Evolutionary conservation across 2,329 filamentous ascomycete species (phyloP).

Genomic region (Apiospora marii): DNA sequence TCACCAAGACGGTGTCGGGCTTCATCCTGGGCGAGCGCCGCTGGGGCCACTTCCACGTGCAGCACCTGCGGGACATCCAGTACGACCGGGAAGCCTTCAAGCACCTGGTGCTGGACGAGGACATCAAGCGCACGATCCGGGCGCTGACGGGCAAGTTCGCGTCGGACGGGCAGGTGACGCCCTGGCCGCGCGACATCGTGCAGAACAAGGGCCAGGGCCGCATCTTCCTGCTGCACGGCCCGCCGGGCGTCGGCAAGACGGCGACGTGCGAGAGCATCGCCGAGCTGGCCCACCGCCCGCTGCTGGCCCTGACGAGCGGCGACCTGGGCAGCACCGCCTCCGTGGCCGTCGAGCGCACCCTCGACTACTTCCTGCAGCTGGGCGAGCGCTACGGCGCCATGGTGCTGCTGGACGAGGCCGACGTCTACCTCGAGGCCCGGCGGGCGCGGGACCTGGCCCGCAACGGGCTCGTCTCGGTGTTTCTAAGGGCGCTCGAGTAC

Average conservation of each 20-base stretch:
- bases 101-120: constrained; percentile 56
- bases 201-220: constrained; percentile 44
- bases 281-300: constrained; percentile 42
- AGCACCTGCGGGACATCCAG: constrained; percentile 51
- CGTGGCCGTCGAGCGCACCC: constrained; percentile 35
- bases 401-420: constrained; percentile 43
- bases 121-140: constrained; percentile 59
- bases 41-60: constrained; percentile 57
- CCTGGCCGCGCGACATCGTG: constrained; percentile 48
- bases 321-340: constrained; percentile 42
- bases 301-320: constrained; percentile 43
- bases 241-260: constrained; percentile 52
- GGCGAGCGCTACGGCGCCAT: constrained; percentile 50
- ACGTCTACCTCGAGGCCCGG: constrained; percentile 46
- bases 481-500: constrained; percentile 34
- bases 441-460: constrained; percentile 29
- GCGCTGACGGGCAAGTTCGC: constrained; percentile 36
- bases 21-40: constrained; percentile 54
- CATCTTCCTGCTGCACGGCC: constrained; percentile 53
- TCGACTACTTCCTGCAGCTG: constrained; percentile 45
- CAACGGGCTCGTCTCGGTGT: constrained; percentile 34
- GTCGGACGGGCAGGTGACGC: not conserved
- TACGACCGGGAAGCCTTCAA: constrained; percentile 60
- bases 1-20: constrained; percentile 54
- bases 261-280: constrained; percentile 48